These are phyloP conservation scores for Glycine latifolia DNA, from an alignment of 306 rosid genomes.

Conservation along the genomic window DNA sequence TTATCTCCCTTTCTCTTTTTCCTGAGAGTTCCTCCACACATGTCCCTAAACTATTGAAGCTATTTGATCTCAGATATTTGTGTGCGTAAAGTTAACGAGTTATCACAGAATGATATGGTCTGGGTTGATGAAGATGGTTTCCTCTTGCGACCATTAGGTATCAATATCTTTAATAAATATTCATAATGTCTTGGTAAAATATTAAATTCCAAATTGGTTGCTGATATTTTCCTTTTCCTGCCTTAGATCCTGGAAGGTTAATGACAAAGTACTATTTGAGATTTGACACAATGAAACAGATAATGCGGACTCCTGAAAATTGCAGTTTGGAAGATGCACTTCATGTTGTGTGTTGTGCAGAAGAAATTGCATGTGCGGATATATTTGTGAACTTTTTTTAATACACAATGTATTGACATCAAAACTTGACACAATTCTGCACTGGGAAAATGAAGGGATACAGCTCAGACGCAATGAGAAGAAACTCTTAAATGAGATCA, in stretches of 20 bases:
- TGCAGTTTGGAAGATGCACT: slow-evolving; percentile 87
- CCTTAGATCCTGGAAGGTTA: slow-evolving; percentile 90
- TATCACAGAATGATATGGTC: slow-evolving; percentile 78
- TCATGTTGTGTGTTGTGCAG: slow-evolving; percentile 80
- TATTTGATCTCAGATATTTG: slow-evolving; percentile 70
- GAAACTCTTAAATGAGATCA: slow-evolving; percentile 84
- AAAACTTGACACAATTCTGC: slow-evolving; percentile 45
- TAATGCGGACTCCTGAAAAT: slow-evolving; percentile 79
- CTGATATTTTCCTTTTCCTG: slow-evolving; percentile 45
- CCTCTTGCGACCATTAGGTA: slow-evolving; percentile 94
- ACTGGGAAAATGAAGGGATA: slow-evolving; percentile 72
- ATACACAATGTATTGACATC: slow-evolving; percentile 33
- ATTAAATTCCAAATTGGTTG: slow-evolving; percentile 28
- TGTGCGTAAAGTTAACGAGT: slow-evolving; percentile 82
- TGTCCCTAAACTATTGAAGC: slow-evolving; percentile 31
- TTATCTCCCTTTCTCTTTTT: slow-evolving; percentile 15
- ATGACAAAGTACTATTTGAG: slow-evolving; percentile 97
- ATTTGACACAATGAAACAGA: slow-evolving; percentile 91
- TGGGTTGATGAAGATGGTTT: slow-evolving; percentile 98
- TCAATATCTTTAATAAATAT: slow-evolving; percentile 28
- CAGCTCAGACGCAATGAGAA: slow-evolving; percentile 98
- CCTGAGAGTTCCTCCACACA: background rate
- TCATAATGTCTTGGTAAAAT: slow-evolving; percentile 27
- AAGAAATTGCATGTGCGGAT: slow-evolving; percentile 84
- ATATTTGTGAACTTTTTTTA: slow-evolving; percentile 30